Evolutionary conservation across 1,284 basidiomycete genomes (phyloP).

Genomic region (Uromyces viciae-fabae): DNA sequence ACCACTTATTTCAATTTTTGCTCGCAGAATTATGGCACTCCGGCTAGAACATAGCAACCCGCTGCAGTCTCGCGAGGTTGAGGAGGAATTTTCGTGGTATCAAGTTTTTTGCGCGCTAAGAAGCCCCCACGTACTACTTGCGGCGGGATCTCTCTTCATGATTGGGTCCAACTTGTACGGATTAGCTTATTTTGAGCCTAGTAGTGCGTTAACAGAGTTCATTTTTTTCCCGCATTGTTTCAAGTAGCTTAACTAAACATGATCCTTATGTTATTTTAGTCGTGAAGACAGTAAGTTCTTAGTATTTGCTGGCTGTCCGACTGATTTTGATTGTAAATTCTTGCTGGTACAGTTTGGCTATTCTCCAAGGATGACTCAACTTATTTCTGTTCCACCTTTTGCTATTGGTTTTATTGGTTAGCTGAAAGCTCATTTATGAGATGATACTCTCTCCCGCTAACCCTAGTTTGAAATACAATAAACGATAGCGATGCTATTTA

Average conservation of each 20-base stretch:
- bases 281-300: neutral
- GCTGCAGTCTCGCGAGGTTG: neutral
- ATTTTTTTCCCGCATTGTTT: neutral
- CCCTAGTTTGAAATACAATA: no score
- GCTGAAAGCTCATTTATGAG: neutral
- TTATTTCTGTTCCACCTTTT: slow-evolving; percentile 36
- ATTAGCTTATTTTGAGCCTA: slow-evolving; percentile 39
- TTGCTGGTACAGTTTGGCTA: slow-evolving; percentile 22
- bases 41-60: slow-evolving; percentile 8
- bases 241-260: neutral
- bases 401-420: slow-evolving; percentile 16
- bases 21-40: slow-evolving; percentile 6
- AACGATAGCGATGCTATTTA: slow-evolving; percentile 29
- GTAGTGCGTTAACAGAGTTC: slow-evolving; percentile 13
- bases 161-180: slow-evolving; percentile 25
- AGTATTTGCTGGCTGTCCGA: neutral
- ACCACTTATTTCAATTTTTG: neutral
- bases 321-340: neutral
- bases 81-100: slow-evolving; percentile 15
- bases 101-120: slow-evolving; percentile 21
- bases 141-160: slow-evolving; percentile 11
- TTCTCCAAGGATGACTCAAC: slow-evolving; percentile 29
- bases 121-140: slow-evolving; percentile 40
- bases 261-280: neutral
- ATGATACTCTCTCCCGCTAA: neutral